Base-by-base conservation (phyloP, 2,329 filamentous ascomycete species). In the Diaporthe velutina region DNA sequence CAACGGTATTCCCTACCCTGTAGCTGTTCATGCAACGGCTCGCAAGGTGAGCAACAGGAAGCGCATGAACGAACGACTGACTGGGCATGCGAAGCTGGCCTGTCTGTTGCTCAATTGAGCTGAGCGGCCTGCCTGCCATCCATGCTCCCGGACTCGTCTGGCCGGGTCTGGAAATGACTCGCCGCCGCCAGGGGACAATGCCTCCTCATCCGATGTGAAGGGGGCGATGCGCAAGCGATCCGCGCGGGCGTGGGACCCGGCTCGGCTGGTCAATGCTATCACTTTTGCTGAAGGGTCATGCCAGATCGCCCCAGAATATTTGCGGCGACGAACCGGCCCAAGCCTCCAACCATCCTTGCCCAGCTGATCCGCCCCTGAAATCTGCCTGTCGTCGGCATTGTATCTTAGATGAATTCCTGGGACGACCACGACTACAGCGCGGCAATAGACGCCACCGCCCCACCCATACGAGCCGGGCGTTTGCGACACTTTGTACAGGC, bases 191-290 rank as follows among this genome's bases (percentile, higher is more conserved):
- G 60, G 33, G 33, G 57, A 64, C 57, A 66, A 35, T 25, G 70
- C 57, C 57, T 55, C 57, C 22, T 74, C 72, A 70, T 70, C 72
- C 72, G 55, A 70, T 48, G 64, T 70, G 57, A 50, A 52, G 52
- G 50, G n/a, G 60, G 60, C 50, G 25, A 19, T 55, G 45, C 38
- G 70, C 57, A 28, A 35, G 45, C 25, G 30, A 42, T 64, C 45
- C 57, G 50, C 45, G 57, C 33, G 33, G 57, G 38, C 57, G 38
- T 54, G 70, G 70, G 28, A 61, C 70, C 33, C 33, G 40, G 45
- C 64, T 67, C 22, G 45, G 30, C 64, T 67, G 35, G 68, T 60
- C 45, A 64, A 38, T 64, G 70, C 42, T 54, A 42, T 25, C 12
- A 28, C 64, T 25, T 17, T 50, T 67, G 28, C 61, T 66, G 0